Percentiles rank a stretch among this genome's conserved stretches.
phyloP scores from a whole-genome alignment of 2,329 filamentous ascomycete genomes.

The Alternaria sp. region DNA sequence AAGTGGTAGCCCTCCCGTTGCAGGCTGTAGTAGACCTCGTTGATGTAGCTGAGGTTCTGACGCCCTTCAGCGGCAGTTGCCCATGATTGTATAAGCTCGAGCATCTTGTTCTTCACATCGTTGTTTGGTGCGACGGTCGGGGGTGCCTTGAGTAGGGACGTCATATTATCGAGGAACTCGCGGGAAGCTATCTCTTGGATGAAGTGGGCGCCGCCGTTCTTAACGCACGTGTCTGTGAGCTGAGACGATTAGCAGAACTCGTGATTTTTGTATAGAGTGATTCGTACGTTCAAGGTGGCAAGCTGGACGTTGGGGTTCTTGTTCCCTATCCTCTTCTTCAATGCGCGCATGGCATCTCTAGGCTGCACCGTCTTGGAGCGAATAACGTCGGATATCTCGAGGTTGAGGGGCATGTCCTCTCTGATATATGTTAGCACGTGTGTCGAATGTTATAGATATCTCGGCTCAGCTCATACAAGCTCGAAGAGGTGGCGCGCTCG shows the following conservation, averaged over 20 bases:
- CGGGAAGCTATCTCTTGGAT: slow-evolving; percentile 92
- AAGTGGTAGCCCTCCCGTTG: slow-evolving; percentile 89
- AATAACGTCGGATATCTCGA: slow-evolving; percentile 98
- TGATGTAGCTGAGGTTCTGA: slow-evolving; percentile 82
- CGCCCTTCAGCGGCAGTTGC: slow-evolving; percentile 86
- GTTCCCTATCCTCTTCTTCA: slow-evolving; percentile 93
- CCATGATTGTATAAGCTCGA: slow-evolving; percentile 94
- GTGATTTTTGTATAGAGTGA: neutral
- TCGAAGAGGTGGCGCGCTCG: slow-evolving; percentile 91
- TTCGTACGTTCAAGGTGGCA: slow-evolving; percentile 84
- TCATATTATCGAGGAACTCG: slow-evolving; percentile 98
- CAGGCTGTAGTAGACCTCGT: slow-evolving; percentile 82
- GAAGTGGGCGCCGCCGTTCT: slow-evolving; percentile 96
- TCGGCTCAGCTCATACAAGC: slow-evolving; percentile 67
- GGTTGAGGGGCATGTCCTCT: slow-evolving; percentile 95
- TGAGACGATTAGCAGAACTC: slow-evolving; percentile 40
- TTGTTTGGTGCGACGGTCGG: slow-evolving; percentile 77
- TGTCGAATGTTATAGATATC: neutral
- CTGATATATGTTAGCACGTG: slow-evolving; percentile 54
- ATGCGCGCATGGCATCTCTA: slow-evolving; percentile 95
- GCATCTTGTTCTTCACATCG: slow-evolving; percentile 86
- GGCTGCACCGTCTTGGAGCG: slow-evolving; percentile 96
- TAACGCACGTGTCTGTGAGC: slow-evolving; percentile 98
- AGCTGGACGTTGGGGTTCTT: slow-evolving; percentile 98
- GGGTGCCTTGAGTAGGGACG: slow-evolving; percentile 84